Conservation (phyloP, 192 early-diverging fungal genomes). For the Coemansia sp. region DNA sequence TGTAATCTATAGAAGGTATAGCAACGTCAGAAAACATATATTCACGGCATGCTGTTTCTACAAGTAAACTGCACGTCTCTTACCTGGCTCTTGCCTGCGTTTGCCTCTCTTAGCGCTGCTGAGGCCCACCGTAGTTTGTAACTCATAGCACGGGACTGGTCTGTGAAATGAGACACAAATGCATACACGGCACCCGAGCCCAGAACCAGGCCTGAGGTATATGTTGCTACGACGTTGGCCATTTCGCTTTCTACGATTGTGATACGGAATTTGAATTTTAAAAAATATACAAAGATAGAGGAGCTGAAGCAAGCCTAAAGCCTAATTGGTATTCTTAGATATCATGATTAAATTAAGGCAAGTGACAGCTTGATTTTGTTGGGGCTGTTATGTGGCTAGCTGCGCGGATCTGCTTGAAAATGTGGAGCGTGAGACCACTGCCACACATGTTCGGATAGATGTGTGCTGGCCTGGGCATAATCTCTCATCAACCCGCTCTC, state of each 20-base stretch:
- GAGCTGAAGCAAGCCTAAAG: neutral
- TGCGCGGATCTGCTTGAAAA: neutral
- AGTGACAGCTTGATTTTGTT: neutral
- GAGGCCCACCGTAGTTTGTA: slow-evolving; percentile 37
- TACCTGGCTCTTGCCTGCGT: slow-evolving; percentile 17
- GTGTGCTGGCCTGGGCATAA: neutral
- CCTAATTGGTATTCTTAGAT: no score
- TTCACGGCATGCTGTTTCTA: neutral
- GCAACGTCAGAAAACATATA: neutral
- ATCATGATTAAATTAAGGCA: neutral
- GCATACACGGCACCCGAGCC: slow-evolving; percentile 42
- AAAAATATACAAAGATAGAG: neutral
- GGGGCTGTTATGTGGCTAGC: neutral
- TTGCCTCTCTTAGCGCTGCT: slow-evolving; percentile 15
- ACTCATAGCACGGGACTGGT: slow-evolving; percentile 27
- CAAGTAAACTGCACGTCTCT: neutral
- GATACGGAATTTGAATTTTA: neutral
- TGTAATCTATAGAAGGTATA: slow-evolving; percentile 8
- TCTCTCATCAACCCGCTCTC: slow-evolving; percentile 1
- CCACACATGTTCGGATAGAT: neutral
- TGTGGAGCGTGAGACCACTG: neutral
- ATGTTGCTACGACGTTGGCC: slow-evolving; percentile 47
- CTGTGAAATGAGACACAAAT: slow-evolving; percentile 38
- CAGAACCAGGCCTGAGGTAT: slow-evolving; percentile 45
- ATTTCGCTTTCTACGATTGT: slow-evolving; percentile 4